Evolutionary conservation across 108 stramenopile species (phyloP).

Genomic region (Skeletonema marinoi): DNA sequence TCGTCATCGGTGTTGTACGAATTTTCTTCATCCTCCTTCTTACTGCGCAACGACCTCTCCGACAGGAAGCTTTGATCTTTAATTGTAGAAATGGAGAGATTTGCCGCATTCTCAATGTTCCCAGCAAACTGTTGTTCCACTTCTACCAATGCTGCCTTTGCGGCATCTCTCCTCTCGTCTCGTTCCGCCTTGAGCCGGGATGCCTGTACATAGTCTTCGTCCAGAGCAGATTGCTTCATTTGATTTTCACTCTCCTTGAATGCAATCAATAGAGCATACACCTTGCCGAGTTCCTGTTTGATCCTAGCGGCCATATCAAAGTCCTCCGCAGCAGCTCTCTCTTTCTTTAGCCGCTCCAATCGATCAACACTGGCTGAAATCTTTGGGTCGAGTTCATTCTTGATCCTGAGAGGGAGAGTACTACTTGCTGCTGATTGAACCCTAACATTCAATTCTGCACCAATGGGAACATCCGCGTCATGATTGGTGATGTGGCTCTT

Average conservation of each 20-base stretch:
- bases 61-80: conserved; percentile 39
- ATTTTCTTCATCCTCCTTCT: not conserved
- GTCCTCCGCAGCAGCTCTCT: conserved; percentile 45
- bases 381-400: conserved; percentile 39
- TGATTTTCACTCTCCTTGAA: conserved; percentile 39
- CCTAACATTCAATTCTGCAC: not conserved
- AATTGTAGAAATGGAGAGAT: conserved; percentile 29
- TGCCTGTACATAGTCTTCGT: conserved; percentile 48
- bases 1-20: not conserved
- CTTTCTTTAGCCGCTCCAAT: conserved; percentile 46
- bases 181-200: conserved; percentile 51
- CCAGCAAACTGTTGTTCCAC: conserved; percentile 36
- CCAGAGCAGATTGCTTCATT: conserved; percentile 43
- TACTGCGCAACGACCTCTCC: conserved; percentile 6
- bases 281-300: conserved; percentile 37
- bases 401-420: conserved; percentile 33
- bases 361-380: conserved; percentile 32
- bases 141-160: conserved; percentile 23
- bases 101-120: not conserved
- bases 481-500: too few species aligned
- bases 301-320: conserved; percentile 48
- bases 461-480: not conserved
- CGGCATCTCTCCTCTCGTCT: conserved; percentile 24
- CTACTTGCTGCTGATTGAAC: not conserved
- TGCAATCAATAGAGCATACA: conserved; percentile 35